Evolutionary conservation across 2,329 filamentous ascomycete genomes (phyloP), one percentile per base, ranked within the genome.

Genomic region (Pseudogymnoascus sp.): DNA sequence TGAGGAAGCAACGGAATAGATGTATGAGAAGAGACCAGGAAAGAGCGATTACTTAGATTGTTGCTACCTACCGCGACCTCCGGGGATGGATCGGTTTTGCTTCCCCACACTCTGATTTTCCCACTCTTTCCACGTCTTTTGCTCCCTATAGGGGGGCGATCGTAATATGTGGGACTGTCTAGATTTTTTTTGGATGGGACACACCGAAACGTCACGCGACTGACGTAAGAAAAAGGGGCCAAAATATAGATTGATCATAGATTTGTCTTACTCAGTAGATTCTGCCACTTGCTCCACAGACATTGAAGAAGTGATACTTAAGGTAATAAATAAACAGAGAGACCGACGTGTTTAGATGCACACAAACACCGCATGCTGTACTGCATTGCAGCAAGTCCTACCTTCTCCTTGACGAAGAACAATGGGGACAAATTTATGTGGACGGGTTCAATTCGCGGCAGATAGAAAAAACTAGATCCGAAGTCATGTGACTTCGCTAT

Each of bases 121-220:
- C 47, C 47, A 54, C 28, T 54, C 47, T 54, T 54, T 54, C n/a
- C 28, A 54, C 47, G 28, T 54, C 47, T 34, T 32, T 54, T 54
- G 47, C 47, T 54, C 47, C 47, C 16, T 14, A 54, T 54, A 54
- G 47, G 47, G 32, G 47, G 28, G 16, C 28, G 47, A 54, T 32
- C n/a, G 28, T 54, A 54, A 54, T 54, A 54, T 54, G 47, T 54
- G 47, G 47, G 47, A 54, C 47, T 54, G 16, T 54, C 47, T 54
- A 32, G 11, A 6, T 32, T 54, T 54, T 54, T 54, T 54, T 34
- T 7, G 6, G 28, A 8, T 6, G 39, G 20, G 47, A 54, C 47
- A 54, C 47, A 32, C 47, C 28, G 12, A 54, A 54, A 32, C 47
- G 47, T 54, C 47, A 54, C 47, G 16, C 28, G 47, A 54, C 47